A percentile compares a stretch with the other conserved stretches of the same genome.
phyloP scores from a whole-genome alignment of 495 filamentous ascomycete genomes.

The Penicillium pancosmium region DNA sequence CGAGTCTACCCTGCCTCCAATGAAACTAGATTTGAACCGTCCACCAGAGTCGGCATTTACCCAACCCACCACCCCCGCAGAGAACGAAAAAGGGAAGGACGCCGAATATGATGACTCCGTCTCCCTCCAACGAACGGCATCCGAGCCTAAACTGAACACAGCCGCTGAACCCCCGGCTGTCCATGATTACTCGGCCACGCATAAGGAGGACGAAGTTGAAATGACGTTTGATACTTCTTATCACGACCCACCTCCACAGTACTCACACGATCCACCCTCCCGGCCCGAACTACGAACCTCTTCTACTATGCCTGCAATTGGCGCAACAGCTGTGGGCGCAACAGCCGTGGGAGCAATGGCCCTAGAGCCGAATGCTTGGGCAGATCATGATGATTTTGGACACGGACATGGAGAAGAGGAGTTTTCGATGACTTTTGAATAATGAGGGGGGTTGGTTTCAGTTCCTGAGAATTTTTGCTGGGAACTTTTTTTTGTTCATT shows the following conservation, averaged over 20 bases:
- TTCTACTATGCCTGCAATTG: conserved; percentile 38
- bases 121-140: conserved; percentile 35
- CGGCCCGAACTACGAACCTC: conserved; percentile 48
- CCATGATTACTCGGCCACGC: conserved; percentile 27
- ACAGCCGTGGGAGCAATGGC: conserved; percentile 46
- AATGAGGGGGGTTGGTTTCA: conserved; percentile 25
- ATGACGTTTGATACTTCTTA: conserved; percentile 76
- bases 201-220: conserved; percentile 55
- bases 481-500: conserved; percentile 5
- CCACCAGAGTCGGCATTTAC: conserved; percentile 24
- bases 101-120: conserved; percentile 41
- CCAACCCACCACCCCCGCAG: conserved; percentile 36
- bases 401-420: conserved; percentile 52
- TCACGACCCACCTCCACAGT: conserved; percentile 39
- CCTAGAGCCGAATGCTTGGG: conserved; percentile 78
- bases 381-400: conserved; percentile 64
- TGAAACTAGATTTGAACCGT: conserved; percentile 70
- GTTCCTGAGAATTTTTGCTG: conserved; percentile 10
- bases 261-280: conserved; percentile 14
- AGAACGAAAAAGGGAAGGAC: conserved; percentile 37
- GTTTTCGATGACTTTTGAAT: conserved; percentile 62
- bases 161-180: conserved; percentile 14
- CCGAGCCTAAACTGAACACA: conserved; percentile 31
- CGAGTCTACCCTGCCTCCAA: conserved; percentile 84
- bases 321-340: conserved; percentile 33